Evolutionary conservation across 768 basidiomycete species (phyloP), one percentile per base, ranked within the genome.

Genomic region (Hericium alpestre): DNA sequence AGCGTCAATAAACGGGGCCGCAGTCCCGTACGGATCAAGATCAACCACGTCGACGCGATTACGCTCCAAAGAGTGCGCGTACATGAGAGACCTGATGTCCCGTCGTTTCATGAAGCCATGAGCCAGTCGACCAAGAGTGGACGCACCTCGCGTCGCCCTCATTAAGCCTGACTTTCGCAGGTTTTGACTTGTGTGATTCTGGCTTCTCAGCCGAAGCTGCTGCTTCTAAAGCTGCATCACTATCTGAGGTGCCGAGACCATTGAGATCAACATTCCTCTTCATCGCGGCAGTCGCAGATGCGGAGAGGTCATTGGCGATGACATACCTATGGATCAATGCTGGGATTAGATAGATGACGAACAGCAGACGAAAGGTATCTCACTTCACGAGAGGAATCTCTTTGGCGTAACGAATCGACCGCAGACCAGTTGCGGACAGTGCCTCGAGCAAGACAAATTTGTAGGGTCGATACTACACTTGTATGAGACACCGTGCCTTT

Each of bases 11-110:
- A 99, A 99, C 2, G 95, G 96, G 4, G 93, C 87, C 0, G 96
- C 96, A 9, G 93, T 95, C 0, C 96, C 96, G 65, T 98, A 99
- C 0, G 96, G 96, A 68, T 99, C 96, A 25, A 99, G 79, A 68
- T 99, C 96, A n/a, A 99, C 84, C 27, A 90, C 90, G 61, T 98
- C 94, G 18, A 97, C 93, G 2, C 86, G 82, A 11, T 76, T 71
- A 49, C 75, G 78, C 53, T 84, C 84, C 27, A 82, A 75, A 40
- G 93, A 84, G 65, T 93, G 93, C 50, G 78, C 79, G 67, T 96
- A 98, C 90, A 99, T 93, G 53, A 93, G 73, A 3, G 87, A 78
- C 65, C 94, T 96, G 51, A 51, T 3, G 6, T 16, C 7, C 54
- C 9, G 43, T 50, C 49, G 18, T 38, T 13, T 25, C 13, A 56